Evolutionary conservation across 176 grass and related monocot genomes (phyloP), one percentile per base, ranked within the genome.

Genomic region (Coix lacrymajobi): DNA sequence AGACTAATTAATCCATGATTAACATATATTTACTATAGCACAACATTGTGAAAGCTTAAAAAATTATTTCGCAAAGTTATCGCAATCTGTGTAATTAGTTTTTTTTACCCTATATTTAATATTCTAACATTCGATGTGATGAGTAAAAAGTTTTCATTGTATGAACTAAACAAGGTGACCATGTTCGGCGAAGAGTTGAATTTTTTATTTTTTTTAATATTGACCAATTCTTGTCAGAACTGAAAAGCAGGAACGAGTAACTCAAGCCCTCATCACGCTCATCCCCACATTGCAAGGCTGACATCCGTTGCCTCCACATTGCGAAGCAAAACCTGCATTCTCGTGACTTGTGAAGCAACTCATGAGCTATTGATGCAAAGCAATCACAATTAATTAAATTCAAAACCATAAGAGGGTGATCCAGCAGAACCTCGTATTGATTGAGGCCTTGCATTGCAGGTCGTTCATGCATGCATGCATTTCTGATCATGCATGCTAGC

Each of bases 391-490:
- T 34, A 34, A 13, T 25, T 5, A 61, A 61, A 9, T 32, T 32
- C 20, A 52, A 74, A 54, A 13, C 66, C 14, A n/a, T 40, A 20
- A 29, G 13, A 73, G 20, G 44, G 7, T 5, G 33, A 66, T 19
- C 7, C 15, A 66, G 32, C 62, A 39, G 33, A 73, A 80, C 56
- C 43, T 78, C n/a, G 72, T 77, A 52, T 66, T 76, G 76, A 69
- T 67, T 46, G 30, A 48, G 71, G 29, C 7, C 32, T 13, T 31
- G 39, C 62, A 16, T 51, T 12, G 64, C 52, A 56, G 52, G 52
- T 73, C n/a, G 76, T 68, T 24, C 38, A 49, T 30, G 8, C 22
- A 74, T 81, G 79, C 79, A 57, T 54, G 29, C 63, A 26, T 41
- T 69, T 85, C 49, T 78, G 40, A 63, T 60, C 49, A 78, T 60